These are phyloP conservation scores for Erythrobasidium yunnanense DNA, from an alignment of 768 basidiomycete species.

Conservation along the genomic window DNA sequence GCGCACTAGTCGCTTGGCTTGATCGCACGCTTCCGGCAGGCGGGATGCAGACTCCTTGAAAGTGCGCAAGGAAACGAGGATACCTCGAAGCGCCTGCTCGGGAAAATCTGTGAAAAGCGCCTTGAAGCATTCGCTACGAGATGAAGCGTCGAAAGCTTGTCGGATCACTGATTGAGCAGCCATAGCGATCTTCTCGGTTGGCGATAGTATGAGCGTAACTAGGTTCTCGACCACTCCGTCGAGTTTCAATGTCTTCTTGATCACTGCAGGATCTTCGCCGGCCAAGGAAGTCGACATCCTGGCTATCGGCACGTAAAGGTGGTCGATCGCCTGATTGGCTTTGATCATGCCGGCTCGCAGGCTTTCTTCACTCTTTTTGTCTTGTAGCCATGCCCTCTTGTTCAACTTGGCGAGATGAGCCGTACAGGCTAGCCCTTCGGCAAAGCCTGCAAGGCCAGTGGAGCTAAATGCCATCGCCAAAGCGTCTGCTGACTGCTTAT, in stretches of 20 bases:
- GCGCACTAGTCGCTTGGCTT: constrained; percentile 81
- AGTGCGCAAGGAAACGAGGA: constrained; percentile 55
- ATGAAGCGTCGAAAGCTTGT: constrained; percentile 79
- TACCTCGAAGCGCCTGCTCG: constrained; percentile 56
- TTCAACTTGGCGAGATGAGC: constrained; percentile 26
- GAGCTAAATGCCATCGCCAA: background rate
- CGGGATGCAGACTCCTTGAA: constrained; percentile 55
- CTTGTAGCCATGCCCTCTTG: constrained; percentile 21
- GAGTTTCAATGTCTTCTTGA: constrained; percentile 49
- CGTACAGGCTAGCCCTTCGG: background rate
- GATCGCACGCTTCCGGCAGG: constrained; percentile 71
- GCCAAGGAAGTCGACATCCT: constrained; percentile 56
- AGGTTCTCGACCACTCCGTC: constrained; percentile 54
- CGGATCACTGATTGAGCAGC: constrained; percentile 70
- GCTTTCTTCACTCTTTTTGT: constrained; percentile 30
- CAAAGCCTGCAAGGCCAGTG: background rate
- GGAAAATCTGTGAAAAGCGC: constrained; percentile 61
- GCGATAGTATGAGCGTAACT: constrained; percentile 67
- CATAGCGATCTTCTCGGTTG: constrained; percentile 59
- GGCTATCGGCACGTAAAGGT: constrained; percentile 55
- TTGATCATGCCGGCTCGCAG: constrained; percentile 53
- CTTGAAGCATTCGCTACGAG: constrained; percentile 74
- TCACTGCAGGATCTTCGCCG: constrained; percentile 51
- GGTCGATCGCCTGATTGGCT: constrained; percentile 52
- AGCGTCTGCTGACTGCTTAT: too few species aligned